Base-by-base conservation (phyloP, 2,329 filamentous ascomycete genomes). In the Aspergillus terreus region DNA sequence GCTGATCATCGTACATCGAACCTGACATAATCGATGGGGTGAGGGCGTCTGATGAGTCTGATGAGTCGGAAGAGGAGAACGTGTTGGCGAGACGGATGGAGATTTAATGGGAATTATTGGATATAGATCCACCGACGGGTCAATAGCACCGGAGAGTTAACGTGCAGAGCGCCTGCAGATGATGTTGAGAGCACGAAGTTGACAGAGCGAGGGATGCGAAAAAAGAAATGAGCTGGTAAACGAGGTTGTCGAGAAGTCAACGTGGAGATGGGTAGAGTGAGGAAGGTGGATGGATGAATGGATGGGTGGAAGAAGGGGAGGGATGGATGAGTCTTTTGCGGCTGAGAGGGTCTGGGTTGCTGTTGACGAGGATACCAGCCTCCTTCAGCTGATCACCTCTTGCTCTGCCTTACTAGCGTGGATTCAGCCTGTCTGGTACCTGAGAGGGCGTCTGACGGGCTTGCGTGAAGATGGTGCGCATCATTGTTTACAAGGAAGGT, bases 1-100 rank as follows among this genome's bases (percentile, higher is more conserved):
- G 77, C 65, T 79, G 69, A 53, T 71, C 68, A 51, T 70, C 67
- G 59, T 70, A 69, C 66, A 67, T 67, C 21, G 64, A 59, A 50
- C 64, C 65, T 48, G 62, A 63, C 67, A 70, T 70, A 51, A 48
- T 64, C 51, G 55, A 54, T 57, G 58, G 44, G 17, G 19, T 23
- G 40, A 42, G 40, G 15, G 14, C 15, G 52, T 44, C 46, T 47
- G 54, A 19, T 27, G 38, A 43, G 47, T 21, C 53, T 46, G 54
- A 19, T 27, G 38, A 43, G 47, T 21, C 53, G 47, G 42, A 54
- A 51, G 50, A 32, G 46, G 46, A 44, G 43, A 54, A 53, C 47
- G 53, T 45, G 50, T 48, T 50, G 21, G 47, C 40, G 50, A 35
- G 46, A 27, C 47, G 35, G 44, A 41, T 49, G 42, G 51, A 52